Percentiles rank a stretch among this genome's conserved stretches.
Conservation (phyloP, 495 filamentous ascomycete genomes). For the Haplographium delicatum region DNA sequence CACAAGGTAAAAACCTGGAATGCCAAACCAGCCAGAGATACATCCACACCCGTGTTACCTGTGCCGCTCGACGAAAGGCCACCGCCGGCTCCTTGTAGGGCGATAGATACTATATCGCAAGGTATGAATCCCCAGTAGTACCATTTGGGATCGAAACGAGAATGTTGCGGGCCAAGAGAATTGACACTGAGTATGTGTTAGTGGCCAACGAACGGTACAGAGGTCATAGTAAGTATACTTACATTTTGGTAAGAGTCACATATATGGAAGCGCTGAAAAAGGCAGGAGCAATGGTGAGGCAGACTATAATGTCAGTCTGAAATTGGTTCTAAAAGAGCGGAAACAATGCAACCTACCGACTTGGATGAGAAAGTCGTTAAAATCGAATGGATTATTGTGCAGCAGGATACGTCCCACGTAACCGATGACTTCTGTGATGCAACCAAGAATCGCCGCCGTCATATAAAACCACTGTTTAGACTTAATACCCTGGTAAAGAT, state of each 20-base stretch:
- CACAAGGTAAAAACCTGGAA: slow-evolving; percentile 47
- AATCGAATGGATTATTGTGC: slow-evolving; percentile 22
- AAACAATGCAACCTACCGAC: slow-evolving; percentile 11
- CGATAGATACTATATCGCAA: slow-evolving; percentile 44
- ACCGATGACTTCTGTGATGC: slow-evolving; percentile 28
- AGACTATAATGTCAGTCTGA: slow-evolving; percentile 1
- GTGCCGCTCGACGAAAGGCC: slow-evolving; percentile 33
- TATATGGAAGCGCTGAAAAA: slow-evolving; percentile 35
- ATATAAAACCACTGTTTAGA: slow-evolving; percentile 34
- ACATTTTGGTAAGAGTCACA: slow-evolving; percentile 29
- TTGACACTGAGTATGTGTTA: slow-evolving; percentile 19
- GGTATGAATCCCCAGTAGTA: slow-evolving; percentile 49
- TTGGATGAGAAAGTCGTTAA: slow-evolving; percentile 16
- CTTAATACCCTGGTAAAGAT: slow-evolving; percentile 21
- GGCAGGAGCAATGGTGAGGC: slow-evolving; percentile 24
- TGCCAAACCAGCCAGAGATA: slow-evolving; percentile 45
- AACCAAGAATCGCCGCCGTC: slow-evolving; percentile 30
- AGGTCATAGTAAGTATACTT: slow-evolving; percentile 1
- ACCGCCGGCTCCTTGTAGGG: slow-evolving; percentile 48
- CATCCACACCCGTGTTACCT: slow-evolving; percentile 33
- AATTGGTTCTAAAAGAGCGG: too few species aligned
- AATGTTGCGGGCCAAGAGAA: slow-evolving; percentile 34
- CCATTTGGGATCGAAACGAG: slow-evolving; percentile 36
- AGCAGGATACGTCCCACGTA: slow-evolving; percentile 25
- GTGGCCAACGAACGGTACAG: slow-evolving; percentile 11